Conservation (phyloP, 2,329 filamentous ascomycete species). For the Aspergillus neoniger region DNA sequence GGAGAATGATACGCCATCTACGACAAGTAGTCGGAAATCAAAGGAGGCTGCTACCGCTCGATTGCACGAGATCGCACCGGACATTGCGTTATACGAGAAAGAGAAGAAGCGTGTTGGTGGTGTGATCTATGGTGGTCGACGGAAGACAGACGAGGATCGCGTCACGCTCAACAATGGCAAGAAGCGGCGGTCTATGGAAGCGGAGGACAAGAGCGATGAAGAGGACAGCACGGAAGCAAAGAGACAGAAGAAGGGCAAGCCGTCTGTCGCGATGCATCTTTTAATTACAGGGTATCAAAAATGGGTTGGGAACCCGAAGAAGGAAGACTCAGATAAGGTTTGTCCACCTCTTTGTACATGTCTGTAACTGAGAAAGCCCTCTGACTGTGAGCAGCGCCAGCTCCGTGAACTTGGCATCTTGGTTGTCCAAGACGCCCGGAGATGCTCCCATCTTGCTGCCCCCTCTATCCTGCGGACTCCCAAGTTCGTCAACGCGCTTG, state of each 20-base stretch:
- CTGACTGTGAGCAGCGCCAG: slow-evolving; percentile 60
- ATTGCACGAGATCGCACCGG: slow-evolving; percentile 74
- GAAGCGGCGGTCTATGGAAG: slow-evolving; percentile 50
- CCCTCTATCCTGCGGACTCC: slow-evolving; percentile 84
- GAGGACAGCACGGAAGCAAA: slow-evolving; percentile 63
- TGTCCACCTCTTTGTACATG: slow-evolving; percentile 35
- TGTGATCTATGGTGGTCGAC: slow-evolving; percentile 60
- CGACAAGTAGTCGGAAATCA: slow-evolving; percentile 78
- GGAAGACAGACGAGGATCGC: slow-evolving; percentile 46
- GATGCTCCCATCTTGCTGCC: slow-evolving; percentile 83
- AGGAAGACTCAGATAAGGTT: slow-evolving; percentile 80
- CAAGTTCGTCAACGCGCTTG: slow-evolving; percentile 89
- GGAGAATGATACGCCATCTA: slow-evolving; percentile 79
- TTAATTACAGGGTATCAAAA: slow-evolving; percentile 80
- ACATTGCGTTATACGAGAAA: slow-evolving; percentile 89
- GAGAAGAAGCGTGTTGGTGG: slow-evolving; percentile 81
- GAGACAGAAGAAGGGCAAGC: slow-evolving; percentile 61
- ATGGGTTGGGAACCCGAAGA: slow-evolving; percentile 73
- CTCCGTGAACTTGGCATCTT: slow-evolving; percentile 81
- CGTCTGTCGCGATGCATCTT: slow-evolving; percentile 71
- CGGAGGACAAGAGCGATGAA: slow-evolving; percentile 51
- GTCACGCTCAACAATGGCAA: slow-evolving; percentile 34
- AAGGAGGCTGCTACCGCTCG: slow-evolving; percentile 80
- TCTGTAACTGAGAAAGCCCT: background rate
- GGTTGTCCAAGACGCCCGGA: slow-evolving; percentile 72